Evolutionary conservation across 2,329 filamentous ascomycete genomes (phyloP).

Genomic region (Cladosporium sp.): DNA sequence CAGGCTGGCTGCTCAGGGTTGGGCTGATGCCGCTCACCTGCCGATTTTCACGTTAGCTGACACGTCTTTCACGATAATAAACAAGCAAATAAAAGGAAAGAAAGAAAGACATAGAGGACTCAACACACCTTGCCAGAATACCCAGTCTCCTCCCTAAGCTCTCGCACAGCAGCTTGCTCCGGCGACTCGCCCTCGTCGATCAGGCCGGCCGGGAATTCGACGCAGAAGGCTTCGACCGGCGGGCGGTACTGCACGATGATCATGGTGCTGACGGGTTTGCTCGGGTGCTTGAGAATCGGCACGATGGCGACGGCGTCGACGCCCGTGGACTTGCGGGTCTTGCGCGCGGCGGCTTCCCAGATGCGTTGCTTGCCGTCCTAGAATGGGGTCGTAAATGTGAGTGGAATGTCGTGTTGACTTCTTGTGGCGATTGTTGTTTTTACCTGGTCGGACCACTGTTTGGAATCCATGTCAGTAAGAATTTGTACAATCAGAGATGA

Average conservation of each 20-base stretch:
- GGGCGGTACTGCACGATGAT: slow-evolving; percentile 64
- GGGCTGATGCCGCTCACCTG: slow-evolving; percentile 53
- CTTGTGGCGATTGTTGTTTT: neutral
- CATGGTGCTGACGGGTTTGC: slow-evolving; percentile 52
- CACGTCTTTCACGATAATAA: neutral
- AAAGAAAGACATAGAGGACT: no score
- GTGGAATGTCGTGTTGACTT: neutral
- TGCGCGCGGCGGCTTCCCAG: slow-evolving; percentile 54
- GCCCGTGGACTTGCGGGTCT: slow-evolving; percentile 57
- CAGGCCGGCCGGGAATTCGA: slow-evolving; percentile 63
- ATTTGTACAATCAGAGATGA: neutral
- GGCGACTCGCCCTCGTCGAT: slow-evolving; percentile 61
- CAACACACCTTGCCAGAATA: slow-evolving; percentile 55
- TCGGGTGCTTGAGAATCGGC: slow-evolving; percentile 54
- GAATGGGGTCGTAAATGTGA: neutral
- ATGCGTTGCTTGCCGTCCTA: slow-evolving; percentile 49
- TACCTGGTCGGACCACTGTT: slow-evolving; percentile 43
- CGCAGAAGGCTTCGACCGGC: slow-evolving; percentile 59
- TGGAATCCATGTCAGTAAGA: neutral
- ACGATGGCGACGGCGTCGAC: slow-evolving; percentile 64
- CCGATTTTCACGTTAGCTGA: neutral
- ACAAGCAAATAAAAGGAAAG: neutral
- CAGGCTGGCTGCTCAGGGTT: slow-evolving; percentile 63
- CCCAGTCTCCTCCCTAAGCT: slow-evolving; percentile 65
- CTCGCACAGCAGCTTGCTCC: slow-evolving; percentile 58